A percentile compares a stretch with the other conserved stretches of the same genome.
These are phyloP conservation scores for Coniochaeta hoffmannii DNA, from an alignment of 2,329 filamentous ascomycete genomes.

Conservation along the genomic window DNA sequence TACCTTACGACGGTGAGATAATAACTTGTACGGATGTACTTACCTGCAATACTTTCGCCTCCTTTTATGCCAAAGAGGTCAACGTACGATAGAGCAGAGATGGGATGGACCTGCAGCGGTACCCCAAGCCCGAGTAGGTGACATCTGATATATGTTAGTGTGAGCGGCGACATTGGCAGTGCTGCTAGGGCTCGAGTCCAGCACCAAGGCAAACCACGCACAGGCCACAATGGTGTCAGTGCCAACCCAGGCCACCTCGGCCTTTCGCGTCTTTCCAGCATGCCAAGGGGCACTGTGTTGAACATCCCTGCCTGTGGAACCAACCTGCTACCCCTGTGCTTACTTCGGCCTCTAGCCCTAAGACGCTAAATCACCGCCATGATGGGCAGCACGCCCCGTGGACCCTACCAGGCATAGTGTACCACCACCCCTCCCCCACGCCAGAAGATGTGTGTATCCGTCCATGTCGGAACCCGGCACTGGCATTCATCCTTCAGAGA, in stretches of 20 bases:
- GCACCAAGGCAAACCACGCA: too few relatives aligned
- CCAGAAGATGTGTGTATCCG: not conserved
- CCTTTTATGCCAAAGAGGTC: not conserved
- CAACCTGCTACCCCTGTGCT: not conserved
- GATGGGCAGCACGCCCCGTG: too few relatives aligned
- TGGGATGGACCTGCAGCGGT: not conserved
- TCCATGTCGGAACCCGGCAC: not conserved
- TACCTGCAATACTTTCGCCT: too few relatives aligned
- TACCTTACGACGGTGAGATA: too few relatives aligned
- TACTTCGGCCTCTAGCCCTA: conserved; percentile 1
- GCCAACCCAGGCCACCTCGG: too few relatives aligned
- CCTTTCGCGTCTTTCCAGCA: too few relatives aligned
- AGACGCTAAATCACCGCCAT: not conserved
- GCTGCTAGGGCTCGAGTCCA: too few relatives aligned
- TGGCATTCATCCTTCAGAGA: not conserved
- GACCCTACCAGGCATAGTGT: too few relatives aligned
- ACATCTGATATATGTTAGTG: not conserved
- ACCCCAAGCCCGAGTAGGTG: not conserved
- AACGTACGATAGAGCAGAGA: not conserved
- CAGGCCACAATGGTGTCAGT: too few relatives aligned
- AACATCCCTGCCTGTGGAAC: not conserved
- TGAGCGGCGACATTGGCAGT: not conserved
- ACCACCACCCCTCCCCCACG: not conserved
- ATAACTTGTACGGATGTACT: too few relatives aligned
- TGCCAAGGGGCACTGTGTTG: too few relatives aligned